Evolutionary conservation across 73 alveolate species (phyloP).

Genomic region (Tetrahymena borealis): DNA sequence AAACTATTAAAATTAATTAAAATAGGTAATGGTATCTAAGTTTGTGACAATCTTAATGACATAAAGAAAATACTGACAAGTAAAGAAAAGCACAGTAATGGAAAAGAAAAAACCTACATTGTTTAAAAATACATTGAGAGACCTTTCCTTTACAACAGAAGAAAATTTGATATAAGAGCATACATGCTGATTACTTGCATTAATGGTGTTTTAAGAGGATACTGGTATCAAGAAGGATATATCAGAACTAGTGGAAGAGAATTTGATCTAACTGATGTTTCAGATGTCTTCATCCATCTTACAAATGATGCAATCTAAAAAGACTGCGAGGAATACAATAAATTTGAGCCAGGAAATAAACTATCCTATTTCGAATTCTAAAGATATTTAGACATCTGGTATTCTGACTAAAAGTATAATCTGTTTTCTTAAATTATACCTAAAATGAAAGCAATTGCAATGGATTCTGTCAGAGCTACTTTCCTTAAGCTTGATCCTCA

Average conservation of each 20-base stretch:
- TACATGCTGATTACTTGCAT: conserved; percentile 49
- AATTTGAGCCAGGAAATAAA: conserved; percentile 57
- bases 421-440: conserved; percentile 47
- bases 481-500: conserved; percentile 45
- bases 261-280: conserved; percentile 42
- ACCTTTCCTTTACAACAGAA: conserved; percentile 52
- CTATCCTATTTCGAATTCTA: conserved; percentile 52
- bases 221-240: conserved; percentile 63
- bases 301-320: conserved; percentile 65
- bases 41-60: conserved; percentile 47
- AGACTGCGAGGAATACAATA: conserved; percentile 54
- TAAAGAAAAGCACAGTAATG: conserved; percentile 15
- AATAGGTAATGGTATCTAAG: conserved; percentile 35
- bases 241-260: conserved; percentile 63
- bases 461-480: conserved; percentile 51
- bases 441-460: conserved; percentile 45
- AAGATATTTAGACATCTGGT: conserved; percentile 38
- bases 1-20: background rate
- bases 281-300: conserved; percentile 50
- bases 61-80: conserved; percentile 36
- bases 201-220: conserved; percentile 57
- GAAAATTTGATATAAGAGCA: conserved; percentile 63
- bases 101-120: conserved; percentile 44
- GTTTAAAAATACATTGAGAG: conserved; percentile 57
- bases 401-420: conserved; percentile 33